phyloP scores from a whole-genome alignment of 2,329 filamentous ascomycete genomes.

The Triangularia verruculosa region DNA sequence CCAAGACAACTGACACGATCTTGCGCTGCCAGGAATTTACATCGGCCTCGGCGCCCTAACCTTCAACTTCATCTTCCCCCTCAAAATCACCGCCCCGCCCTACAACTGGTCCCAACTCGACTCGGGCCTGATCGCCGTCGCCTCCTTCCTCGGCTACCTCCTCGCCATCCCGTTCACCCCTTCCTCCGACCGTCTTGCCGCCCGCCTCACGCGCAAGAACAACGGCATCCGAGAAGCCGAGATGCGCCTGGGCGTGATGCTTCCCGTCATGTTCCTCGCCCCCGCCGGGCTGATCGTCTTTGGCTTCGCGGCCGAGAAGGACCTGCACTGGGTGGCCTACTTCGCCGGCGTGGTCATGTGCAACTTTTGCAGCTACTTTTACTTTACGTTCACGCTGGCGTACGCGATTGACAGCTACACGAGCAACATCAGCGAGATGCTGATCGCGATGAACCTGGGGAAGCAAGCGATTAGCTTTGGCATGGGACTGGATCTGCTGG shows the following conservation, averaged over 20 bases:
- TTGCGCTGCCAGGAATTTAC: slow-evolving; percentile 33
- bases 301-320: slow-evolving; percentile 33
- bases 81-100: slow-evolving; percentile 40
- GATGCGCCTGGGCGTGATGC: slow-evolving; percentile 39
- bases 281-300: slow-evolving; percentile 41
- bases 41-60: slow-evolving; percentile 45
- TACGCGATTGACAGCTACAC: slow-evolving; percentile 57
- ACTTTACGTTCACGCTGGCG: slow-evolving; percentile 53
- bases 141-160: slow-evolving; percentile 32
- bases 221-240: slow-evolving; percentile 43
- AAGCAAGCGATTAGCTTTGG: slow-evolving; percentile 52
- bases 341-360: slow-evolving; percentile 45
- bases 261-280: slow-evolving; percentile 35
- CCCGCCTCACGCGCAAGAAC: slow-evolving; percentile 38
- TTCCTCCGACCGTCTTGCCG: slow-evolving; percentile 39
- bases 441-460: slow-evolving; percentile 53
- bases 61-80: slow-evolving; percentile 46
- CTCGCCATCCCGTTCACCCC: slow-evolving; percentile 44
- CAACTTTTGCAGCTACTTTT: slow-evolving; percentile 48
- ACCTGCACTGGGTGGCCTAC: slow-evolving; percentile 41
- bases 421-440: slow-evolving; percentile 55
- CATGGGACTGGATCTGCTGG: slow-evolving; percentile 44
- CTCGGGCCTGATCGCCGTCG: slow-evolving; percentile 44
- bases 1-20: not conserved
- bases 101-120: slow-evolving; percentile 42